phyloP scores from a whole-genome alignment of 1,284 basidiomycete species.

The Polyporus tsugae region DNA sequence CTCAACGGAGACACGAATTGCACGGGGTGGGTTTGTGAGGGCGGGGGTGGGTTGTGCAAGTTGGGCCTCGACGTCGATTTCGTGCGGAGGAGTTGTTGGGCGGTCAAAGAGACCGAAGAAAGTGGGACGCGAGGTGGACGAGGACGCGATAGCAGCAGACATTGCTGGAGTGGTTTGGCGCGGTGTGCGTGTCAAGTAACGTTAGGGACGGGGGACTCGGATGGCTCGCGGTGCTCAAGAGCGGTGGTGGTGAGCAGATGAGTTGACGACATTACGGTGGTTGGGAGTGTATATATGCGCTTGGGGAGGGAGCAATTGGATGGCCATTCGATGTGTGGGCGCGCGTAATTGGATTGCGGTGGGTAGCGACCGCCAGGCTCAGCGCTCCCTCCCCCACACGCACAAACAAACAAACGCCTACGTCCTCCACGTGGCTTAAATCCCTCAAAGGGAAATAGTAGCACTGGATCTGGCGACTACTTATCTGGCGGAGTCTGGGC shows the following conservation, averaged over 20 bases:
- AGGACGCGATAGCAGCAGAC: conserved; percentile 21
- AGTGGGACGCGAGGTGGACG: conserved; percentile 22
- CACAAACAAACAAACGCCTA: conserved; percentile 10
- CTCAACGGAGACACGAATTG: conserved; percentile 22
- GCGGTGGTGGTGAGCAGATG: conserved; percentile 12
- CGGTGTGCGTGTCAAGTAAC: conserved; percentile 13
- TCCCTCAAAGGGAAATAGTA: not conserved
- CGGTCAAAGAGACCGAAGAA: conserved; percentile 32
- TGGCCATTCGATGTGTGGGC: conserved; percentile 13
- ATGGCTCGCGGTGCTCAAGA: not conserved
- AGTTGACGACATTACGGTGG: conserved; percentile 19
- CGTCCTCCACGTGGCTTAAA: not conserved
- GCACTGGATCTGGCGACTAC: no score
- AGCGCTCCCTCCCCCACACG: not conserved
- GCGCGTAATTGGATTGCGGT: conserved; percentile 5
- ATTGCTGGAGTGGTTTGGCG: conserved; percentile 8
- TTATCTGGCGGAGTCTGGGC: no score
- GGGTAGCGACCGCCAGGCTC: not conserved
- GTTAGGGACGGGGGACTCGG: not conserved
- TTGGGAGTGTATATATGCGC: conserved; percentile 17
- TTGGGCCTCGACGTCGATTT: conserved; percentile 22
- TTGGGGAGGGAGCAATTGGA: conserved; percentile 15
- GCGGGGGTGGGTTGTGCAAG: conserved; percentile 16
- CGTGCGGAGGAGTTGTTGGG: conserved; percentile 22
- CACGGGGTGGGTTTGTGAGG: conserved; percentile 22